Percentiles rank a stretch among this genome's conserved stretches.
These are phyloP conservation scores for Ophiostoma fasciatum DNA, from an alignment of 2,329 filamentous ascomycete genomes.

Conservation along the genomic window DNA sequence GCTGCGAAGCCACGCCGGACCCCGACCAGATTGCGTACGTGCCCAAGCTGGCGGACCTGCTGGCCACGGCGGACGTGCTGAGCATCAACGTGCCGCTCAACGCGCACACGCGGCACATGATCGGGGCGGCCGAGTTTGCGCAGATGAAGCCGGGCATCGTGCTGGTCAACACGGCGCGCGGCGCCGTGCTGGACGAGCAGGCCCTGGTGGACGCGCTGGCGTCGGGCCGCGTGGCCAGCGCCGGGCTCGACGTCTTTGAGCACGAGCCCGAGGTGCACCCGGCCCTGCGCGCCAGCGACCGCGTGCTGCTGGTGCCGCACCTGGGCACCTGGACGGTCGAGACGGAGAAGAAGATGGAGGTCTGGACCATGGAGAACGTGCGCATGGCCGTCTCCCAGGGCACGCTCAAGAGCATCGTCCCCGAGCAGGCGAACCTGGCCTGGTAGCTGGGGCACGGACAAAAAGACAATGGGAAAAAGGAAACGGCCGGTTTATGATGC, in stretches of 20 bases:
- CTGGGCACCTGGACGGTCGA: slow-evolving; percentile 74
- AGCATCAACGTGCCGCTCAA: slow-evolving; percentile 32
- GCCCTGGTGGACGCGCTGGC: slow-evolving; percentile 32
- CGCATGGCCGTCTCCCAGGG: slow-evolving; percentile 13
- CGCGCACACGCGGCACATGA: slow-evolving; percentile 25
- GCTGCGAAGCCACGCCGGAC: slow-evolving; percentile 33
- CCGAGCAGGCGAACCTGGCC: slow-evolving; percentile 8
- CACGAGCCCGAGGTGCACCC: slow-evolving; percentile 50
- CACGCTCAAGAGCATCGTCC: slow-evolving; percentile 9
- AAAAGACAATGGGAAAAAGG: neutral
- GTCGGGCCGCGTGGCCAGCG: slow-evolving; percentile 26
- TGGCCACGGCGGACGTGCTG: slow-evolving; percentile 32
- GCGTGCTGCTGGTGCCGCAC: slow-evolving; percentile 65
- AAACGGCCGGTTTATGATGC: neutral
- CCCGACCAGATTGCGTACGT: too few relatives aligned
- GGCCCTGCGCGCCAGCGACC: slow-evolving; percentile 53
- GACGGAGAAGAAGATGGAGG: slow-evolving; percentile 22
- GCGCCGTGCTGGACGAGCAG: slow-evolving; percentile 34
- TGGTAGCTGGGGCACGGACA: neutral
- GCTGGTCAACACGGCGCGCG: slow-evolving; percentile 41
- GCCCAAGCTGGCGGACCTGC: slow-evolving; percentile 24
- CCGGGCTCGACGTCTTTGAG: slow-evolving; percentile 37
- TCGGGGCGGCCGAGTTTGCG: slow-evolving; percentile 24
- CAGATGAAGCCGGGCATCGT: slow-evolving; percentile 35
- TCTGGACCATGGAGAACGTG: slow-evolving; percentile 10